Conservation (phyloP, 2,329 filamentous ascomycete genomes). For the Phoma herbarum region DNA sequence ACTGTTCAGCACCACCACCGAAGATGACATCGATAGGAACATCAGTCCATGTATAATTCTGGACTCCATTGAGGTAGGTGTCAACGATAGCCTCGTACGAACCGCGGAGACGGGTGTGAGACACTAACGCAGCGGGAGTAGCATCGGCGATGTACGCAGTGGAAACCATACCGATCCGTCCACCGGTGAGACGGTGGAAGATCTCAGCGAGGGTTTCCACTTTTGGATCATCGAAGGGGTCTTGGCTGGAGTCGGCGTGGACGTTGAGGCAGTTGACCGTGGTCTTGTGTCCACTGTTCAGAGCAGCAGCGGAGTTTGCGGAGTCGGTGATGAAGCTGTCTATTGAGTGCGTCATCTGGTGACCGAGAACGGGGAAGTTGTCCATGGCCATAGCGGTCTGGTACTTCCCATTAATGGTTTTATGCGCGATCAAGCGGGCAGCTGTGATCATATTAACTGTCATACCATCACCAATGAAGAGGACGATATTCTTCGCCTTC, state of each 20-base stretch:
- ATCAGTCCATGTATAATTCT: conserved; percentile 82
- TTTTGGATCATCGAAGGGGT: conserved; percentile 83
- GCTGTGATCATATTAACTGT: conserved; percentile 82
- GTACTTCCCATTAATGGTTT: conserved; percentile 85
- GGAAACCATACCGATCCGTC: conserved; percentile 70
- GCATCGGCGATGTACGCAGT: conserved; percentile 86
- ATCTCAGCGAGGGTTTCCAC: conserved; percentile 84
- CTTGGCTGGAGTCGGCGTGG: conserved; percentile 78
- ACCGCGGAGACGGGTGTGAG: conserved; percentile 74
- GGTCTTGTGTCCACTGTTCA: conserved; percentile 85
- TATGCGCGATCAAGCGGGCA: conserved; percentile 81
- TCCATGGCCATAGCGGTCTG: conserved; percentile 79
- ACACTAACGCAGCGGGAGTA: conserved; percentile 70
- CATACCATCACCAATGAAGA: conserved; percentile 80
- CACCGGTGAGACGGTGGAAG: conserved; percentile 73
- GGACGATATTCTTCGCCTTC: conserved; percentile 83
- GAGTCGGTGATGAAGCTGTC: conserved; percentile 88
- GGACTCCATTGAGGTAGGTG: conserved; percentile 76
- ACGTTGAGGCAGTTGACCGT: conserved; percentile 84
- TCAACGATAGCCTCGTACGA: conserved; percentile 78
- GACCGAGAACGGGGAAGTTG: conserved; percentile 83
- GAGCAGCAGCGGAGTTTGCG: conserved; percentile 82
- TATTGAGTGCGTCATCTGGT: conserved; percentile 88
- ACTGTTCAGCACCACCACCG: conserved; percentile 83
- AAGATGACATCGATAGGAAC: conserved; percentile 80